Base-by-base conservation (phyloP, 768 basidiomycete species). In the Auriculariales sp. region DNA sequence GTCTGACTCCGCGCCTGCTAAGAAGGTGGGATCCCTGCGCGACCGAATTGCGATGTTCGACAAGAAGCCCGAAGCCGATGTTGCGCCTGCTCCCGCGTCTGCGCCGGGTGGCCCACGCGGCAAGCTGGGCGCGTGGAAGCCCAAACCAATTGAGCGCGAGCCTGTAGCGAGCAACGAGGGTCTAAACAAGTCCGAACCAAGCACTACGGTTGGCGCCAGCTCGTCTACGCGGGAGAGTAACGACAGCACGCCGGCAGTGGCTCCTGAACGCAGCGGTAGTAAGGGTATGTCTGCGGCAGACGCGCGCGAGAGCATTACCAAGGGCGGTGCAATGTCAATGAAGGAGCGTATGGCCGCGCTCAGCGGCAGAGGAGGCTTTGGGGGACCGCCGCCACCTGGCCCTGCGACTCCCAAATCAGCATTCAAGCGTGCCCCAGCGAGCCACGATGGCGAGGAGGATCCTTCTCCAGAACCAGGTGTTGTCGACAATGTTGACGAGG, bases 261-360 rank as follows among this genome's bases (percentile, higher is more conserved):
- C 35, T 32, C 36, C 46, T 45, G 24, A 54, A 47, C 42, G 57
- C 49, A 35, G 58, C 32, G 54, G 62, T 28, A 60, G 55, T 17
- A 52, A 61, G 29, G 54, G 56, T 2, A 84, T 89, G 84, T 82
- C 78, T 22, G 87, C 87, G 3, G 77, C 78, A 27, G 93, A 97
- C 68, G 92, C 92, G 19, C 81, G 84, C 62, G 84, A 82, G 58
- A 84, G 83, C 58, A 93, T 94, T 64, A 75, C 75, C 4, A 78
- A 78, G 50, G 83, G 76, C 2, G 35, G 35, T 25, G 68, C 67
- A 7, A 83, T 78, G 3, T 88, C 86, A 50, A 66, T 98, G 56
- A 92, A 82, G 67, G 94, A 95, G 52, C 78, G 94, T 31, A 95
- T 98, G 91, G 91, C 91, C 28, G 90, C 91, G 2, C 67, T 97